phyloP scores from a whole-genome alignment of 2,329 filamentous ascomycete genomes.

The Lecanosticta acicola region DNA sequence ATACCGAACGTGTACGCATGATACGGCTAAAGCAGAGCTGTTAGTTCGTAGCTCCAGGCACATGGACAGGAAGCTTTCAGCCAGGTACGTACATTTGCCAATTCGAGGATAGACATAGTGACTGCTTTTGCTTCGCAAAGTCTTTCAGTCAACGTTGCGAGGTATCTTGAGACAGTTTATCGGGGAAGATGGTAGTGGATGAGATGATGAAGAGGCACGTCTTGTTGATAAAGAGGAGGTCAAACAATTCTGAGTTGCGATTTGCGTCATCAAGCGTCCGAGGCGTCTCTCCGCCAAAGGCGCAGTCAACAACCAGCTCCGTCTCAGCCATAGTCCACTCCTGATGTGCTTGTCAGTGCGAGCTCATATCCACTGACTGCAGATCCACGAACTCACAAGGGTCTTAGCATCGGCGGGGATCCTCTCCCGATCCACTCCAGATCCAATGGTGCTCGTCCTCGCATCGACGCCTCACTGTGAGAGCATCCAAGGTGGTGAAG shows the following conservation, averaged over 20 bases:
- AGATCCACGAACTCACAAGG: neutral
- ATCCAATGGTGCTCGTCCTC: neutral
- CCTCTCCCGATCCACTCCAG: neutral
- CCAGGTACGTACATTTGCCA: constrained; percentile 6
- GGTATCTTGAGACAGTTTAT: too few species aligned
- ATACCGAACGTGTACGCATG: constrained; percentile 28
- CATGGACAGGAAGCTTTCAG: neutral
- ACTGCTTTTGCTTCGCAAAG: neutral
- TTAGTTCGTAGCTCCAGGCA: constrained; percentile 7
- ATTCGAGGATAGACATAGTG: constrained; percentile 7
- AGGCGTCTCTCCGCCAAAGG: too few species aligned
- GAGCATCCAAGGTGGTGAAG: neutral
- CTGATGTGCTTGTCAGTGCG: neutral
- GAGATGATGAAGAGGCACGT: neutral
- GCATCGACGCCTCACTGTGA: neutral
- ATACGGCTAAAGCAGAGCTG: constrained; percentile 20
- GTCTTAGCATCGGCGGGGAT: neutral
- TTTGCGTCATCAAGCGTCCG: neutral
- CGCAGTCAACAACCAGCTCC: too few species aligned
- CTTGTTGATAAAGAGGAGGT: neutral
- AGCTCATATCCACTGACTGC: neutral
- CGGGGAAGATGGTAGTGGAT: neutral
- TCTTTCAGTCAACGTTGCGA: too few species aligned
- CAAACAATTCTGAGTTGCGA: neutral
- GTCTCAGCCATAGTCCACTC: too few species aligned